These are phyloP conservation scores for Dipsacomyces acuminosporus DNA, from an alignment of 371 early-diverging fungal species.

Conservation along the genomic window DNA sequence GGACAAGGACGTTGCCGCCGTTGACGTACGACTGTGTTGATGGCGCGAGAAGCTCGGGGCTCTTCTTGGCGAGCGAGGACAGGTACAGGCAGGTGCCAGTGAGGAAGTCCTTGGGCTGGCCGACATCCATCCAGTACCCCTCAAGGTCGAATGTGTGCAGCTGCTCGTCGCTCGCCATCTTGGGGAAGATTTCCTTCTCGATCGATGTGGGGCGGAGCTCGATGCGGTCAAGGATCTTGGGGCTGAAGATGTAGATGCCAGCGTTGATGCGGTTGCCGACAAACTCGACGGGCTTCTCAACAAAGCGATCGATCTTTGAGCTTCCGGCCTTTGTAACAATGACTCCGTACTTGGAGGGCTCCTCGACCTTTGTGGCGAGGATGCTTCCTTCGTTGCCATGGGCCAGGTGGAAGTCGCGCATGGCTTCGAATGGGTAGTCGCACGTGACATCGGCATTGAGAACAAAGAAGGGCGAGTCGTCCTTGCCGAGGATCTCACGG, in stretches of 20 bases:
- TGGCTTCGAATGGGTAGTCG: slow-evolving; percentile 90
- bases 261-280: slow-evolving; percentile 98
- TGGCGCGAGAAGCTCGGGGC: slow-evolving; percentile 63
- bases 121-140: slow-evolving; percentile 99
- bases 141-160: slow-evolving; percentile 90
- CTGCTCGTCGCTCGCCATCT: slow-evolving; percentile 78
- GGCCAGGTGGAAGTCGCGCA: slow-evolving; percentile 77
- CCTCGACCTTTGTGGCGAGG: slow-evolving; percentile 95
- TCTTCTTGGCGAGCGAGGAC: slow-evolving; percentile 66
- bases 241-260: slow-evolving; percentile 97
- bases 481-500: slow-evolving; percentile 81
- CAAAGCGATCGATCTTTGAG: slow-evolving; percentile 84
- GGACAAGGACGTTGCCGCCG: slow-evolving; percentile 82
- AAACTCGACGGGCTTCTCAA: slow-evolving; percentile 96
- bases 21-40: slow-evolving; percentile 56
- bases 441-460: slow-evolving; percentile 99
- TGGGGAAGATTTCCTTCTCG: slow-evolving; percentile 98
- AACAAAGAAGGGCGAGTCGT: slow-evolving; percentile 95
- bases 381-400: slow-evolving; percentile 94
- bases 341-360: slow-evolving; percentile 98
- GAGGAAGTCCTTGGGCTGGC: slow-evolving; percentile 98
- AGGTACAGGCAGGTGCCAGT: slow-evolving; percentile 94
- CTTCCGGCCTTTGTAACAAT: slow-evolving; percentile 71
- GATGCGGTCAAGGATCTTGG: slow-evolving; percentile 88
- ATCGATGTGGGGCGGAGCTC: slow-evolving; percentile 91